Conservation (phyloP, 2,329 filamentous ascomycete genomes). For the Calonectria pteridis region DNA sequence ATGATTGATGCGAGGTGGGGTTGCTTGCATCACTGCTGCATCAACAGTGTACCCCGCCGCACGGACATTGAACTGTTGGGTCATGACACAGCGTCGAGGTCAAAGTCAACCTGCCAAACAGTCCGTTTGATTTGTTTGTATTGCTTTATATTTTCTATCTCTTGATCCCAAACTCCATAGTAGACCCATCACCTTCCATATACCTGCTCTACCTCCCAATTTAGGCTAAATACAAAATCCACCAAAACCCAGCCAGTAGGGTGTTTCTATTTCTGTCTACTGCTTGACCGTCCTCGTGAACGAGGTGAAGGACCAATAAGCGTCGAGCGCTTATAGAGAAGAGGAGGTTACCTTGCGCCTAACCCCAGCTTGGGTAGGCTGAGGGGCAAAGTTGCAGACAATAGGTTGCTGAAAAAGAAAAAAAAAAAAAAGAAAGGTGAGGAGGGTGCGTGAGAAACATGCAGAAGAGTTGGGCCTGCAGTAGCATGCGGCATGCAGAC, state of each 20-base stretch:
- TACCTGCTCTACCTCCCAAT: constrained; percentile 14
- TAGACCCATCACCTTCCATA: constrained; percentile 8
- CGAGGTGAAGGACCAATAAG: constrained; percentile 36
- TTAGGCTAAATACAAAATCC: constrained; percentile 39
- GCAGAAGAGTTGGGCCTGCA: constrained; percentile 5
- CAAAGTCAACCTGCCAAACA: background rate
- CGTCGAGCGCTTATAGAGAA: constrained; percentile 41
- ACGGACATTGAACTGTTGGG: background rate
- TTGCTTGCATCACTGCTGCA: constrained; percentile 5
- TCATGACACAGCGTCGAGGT: background rate
- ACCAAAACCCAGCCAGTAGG: constrained; percentile 37
- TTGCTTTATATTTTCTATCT: background rate
- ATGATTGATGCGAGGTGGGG: constrained; percentile 8
- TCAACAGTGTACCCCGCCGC: constrained; percentile 3
- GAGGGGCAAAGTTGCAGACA: background rate
- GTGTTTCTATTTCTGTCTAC: constrained; percentile 11
- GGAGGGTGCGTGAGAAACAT: background rate
- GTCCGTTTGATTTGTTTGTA: background rate
- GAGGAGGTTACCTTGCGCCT: constrained; percentile 9
- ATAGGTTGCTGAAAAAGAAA: background rate
- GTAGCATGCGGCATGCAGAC: constrained; percentile 3
- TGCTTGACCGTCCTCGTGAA: constrained; percentile 30
- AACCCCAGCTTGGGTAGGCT: constrained; percentile 3
- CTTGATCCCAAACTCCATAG: background rate
- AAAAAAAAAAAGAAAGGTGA: background rate